Conservation (phyloP, 305 asterid species). For the Withania somnifera region DNA sequence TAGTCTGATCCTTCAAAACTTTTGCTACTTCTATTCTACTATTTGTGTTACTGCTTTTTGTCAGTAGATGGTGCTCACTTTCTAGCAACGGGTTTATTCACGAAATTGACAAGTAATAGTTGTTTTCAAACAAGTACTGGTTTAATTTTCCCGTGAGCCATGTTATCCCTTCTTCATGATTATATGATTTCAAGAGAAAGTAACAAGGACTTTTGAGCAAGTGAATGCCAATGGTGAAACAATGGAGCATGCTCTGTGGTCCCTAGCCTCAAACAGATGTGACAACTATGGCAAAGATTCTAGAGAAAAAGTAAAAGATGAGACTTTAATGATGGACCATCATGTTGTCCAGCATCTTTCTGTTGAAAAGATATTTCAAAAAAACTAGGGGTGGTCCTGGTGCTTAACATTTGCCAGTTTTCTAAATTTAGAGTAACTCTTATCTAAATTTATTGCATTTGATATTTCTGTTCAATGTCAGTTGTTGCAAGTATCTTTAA, state of each 20-base stretch:
- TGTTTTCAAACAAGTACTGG: background rate
- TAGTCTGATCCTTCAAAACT: too few species aligned
- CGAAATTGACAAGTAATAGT: background rate
- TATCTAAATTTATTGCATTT: background rate
- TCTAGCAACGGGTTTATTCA: background rate
- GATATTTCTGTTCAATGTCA: background rate
- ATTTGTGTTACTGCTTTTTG: background rate
- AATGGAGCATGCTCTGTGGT: background rate
- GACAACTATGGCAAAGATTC: background rate
- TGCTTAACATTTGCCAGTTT: slow-evolving; percentile 1
- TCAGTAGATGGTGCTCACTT: background rate
- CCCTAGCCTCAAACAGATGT: background rate
- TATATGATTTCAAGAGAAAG: background rate
- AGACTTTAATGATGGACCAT: background rate
- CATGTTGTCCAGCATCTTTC: background rate
- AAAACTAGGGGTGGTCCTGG: background rate
- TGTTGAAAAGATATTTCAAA: background rate
- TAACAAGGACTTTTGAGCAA: background rate
- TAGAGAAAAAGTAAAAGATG: background rate
- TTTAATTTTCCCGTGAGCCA: background rate
- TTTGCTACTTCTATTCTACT: background rate
- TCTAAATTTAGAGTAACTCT: background rate
- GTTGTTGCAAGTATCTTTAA: background rate
- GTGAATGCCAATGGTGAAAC: background rate
- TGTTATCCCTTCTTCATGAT: background rate